Evolutionary conservation across 73 alveolate genomes (phyloP).

Genomic region (Paramecium tetraurelia): DNA sequence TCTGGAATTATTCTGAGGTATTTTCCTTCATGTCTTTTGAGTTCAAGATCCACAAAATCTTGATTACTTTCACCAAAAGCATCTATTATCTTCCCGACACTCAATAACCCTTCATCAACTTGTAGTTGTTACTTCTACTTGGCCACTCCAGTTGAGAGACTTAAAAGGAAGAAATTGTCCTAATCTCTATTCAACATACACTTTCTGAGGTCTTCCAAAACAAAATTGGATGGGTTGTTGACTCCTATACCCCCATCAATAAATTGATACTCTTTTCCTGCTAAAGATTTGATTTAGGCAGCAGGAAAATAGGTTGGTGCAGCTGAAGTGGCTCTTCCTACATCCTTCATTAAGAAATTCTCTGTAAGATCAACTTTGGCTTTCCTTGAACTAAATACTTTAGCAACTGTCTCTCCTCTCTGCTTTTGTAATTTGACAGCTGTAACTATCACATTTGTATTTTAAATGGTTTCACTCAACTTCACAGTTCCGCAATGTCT

Average conservation of each 20-base stretch:
- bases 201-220: conserved; percentile 36
- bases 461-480: conserved; percentile 10
- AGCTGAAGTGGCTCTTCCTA: conserved; percentile 58
- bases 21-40: conserved; percentile 23
- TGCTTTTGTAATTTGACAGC: conserved; percentile 38
- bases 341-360: conserved; percentile 58
- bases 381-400: conserved; percentile 39
- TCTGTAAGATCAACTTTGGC: conserved; percentile 37
- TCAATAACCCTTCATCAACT: conserved; percentile 34
- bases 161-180: conserved; percentile 47
- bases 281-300: conserved; percentile 48
- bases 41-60: conserved; percentile 56
- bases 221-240: conserved; percentile 54
- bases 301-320: conserved; percentile 62
- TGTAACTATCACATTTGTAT: conserved; percentile 45
- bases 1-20: conserved; percentile 43
- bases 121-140: not conserved
- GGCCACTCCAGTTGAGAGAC: conserved; percentile 49
- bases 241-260: conserved; percentile 60
- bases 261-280: conserved; percentile 22
- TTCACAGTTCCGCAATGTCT: conserved; percentile 19
- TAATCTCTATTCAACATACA: conserved; percentile 47
- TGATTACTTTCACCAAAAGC: conserved; percentile 52
- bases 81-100: conserved; percentile 37
- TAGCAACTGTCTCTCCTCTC: conserved; percentile 39